A percentile compares a stretch with the other conserved stretches of the same genome.
phyloP scores from a whole-genome alignment of 176 grass and related monocot genomes.

The Alloteropsis semialata region DNA sequence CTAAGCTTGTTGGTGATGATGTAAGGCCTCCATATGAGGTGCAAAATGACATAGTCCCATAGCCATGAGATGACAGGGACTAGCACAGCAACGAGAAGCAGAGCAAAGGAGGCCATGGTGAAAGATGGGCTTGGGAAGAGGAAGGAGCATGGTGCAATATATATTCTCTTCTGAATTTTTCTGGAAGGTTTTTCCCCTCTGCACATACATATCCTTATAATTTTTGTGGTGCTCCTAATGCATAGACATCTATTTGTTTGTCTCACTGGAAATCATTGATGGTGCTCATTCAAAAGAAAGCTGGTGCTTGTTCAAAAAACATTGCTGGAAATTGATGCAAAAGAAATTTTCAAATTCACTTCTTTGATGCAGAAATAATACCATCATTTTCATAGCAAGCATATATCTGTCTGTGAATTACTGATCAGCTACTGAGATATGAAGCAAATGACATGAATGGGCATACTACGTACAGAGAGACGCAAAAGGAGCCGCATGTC shows the following conservation, averaged over 20 bases:
- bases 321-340: too few relatives aligned
- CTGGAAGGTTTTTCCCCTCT: background rate
- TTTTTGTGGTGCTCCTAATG: background rate
- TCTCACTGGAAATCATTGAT: too few relatives aligned
- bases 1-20: conserved; percentile 24
- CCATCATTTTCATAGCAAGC: background rate
- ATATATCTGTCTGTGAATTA: background rate
- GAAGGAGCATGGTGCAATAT: background rate
- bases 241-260: background rate
- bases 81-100: background rate
- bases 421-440: background rate
- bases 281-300: too few relatives aligned
- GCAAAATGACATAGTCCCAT: conserved; percentile 13
- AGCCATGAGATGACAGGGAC: background rate
- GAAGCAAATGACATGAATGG: background rate
- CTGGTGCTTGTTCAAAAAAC: too few relatives aligned
- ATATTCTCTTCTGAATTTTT: background rate
- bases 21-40: conserved; percentile 46
- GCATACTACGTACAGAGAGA: background rate
- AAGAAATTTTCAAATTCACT: background rate
- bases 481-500: background rate
- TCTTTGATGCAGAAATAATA: background rate
- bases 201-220: background rate
- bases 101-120: conserved; percentile 8
- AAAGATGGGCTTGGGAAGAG: background rate